A percentile compares a stretch with the other conserved stretches of the same genome.
These are phyloP conservation scores for Vigna unguiculata DNA, from an alignment of 306 rosid genomes.

Conservation along the genomic window DNA sequence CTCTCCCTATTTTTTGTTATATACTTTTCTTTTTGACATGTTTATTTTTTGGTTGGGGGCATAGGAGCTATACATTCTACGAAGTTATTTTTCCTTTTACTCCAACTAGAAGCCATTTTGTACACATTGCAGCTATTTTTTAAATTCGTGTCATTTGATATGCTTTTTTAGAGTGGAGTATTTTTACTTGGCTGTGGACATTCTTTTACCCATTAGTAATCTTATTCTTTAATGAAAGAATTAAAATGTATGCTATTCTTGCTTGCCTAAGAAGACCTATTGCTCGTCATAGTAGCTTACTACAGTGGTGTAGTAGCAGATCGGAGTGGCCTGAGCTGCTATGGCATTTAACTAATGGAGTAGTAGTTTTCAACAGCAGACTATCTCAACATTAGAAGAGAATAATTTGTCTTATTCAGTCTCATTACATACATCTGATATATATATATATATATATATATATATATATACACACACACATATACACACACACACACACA, in stretches of 20 bases:
- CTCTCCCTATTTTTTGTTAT: not conserved
- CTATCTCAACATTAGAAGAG: no score
- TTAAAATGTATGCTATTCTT: not conserved
- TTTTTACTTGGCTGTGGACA: not conserved
- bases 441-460: no score
- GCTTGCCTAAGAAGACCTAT: not conserved
- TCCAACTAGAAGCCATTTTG: not conserved
- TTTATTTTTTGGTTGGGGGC: conserved; percentile 16
- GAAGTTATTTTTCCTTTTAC: not conserved
- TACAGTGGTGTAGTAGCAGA: not conserved
- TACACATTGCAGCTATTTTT: conserved; percentile 9
- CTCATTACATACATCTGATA: no score
- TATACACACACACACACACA: no score
- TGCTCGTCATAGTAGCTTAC: not conserved
- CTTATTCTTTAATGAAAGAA: not conserved
- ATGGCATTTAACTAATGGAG: not conserved
- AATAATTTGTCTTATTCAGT: no score
- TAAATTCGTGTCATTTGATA: not conserved
- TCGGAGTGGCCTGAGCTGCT: not conserved
- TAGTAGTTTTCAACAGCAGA: not conserved
- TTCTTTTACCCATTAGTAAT: conserved; percentile 5
- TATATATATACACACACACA: no score
- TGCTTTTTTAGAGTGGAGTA: conserved; percentile 20
- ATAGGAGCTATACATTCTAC: not conserved
- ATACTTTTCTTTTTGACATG: conserved; percentile 7